Evolutionary conservation across 768 basidiomycete genomes (phyloP).

Genomic region (Termitomyces sp.): DNA sequence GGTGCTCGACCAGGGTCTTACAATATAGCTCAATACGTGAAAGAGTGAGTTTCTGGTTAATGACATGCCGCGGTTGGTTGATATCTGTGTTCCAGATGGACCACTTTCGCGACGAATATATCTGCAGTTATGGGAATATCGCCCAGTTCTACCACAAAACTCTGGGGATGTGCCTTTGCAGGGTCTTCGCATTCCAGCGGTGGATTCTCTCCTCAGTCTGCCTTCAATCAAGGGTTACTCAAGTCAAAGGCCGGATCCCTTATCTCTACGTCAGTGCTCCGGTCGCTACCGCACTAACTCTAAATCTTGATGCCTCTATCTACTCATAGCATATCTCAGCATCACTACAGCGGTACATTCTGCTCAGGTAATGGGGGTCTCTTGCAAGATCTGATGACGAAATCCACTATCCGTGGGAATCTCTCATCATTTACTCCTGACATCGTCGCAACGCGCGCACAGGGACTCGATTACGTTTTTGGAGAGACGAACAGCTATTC

Average conservation of each 20-base stretch:
- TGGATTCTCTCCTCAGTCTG: constrained; percentile 61
- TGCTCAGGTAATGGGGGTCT: constrained; percentile 51
- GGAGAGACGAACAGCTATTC: constrained; percentile 60
- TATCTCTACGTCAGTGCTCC: constrained; percentile 46
- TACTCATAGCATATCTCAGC: constrained; percentile 46
- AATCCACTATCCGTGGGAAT: constrained; percentile 54
- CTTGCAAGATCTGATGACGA: constrained; percentile 65
- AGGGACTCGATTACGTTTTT: constrained; percentile 55
- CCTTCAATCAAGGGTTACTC: constrained; percentile 51
- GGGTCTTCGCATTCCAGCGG: constrained; percentile 38
- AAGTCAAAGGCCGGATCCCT: constrained; percentile 37
- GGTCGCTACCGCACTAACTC: not conserved
- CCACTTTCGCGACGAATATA: constrained; percentile 44
- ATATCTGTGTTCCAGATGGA: constrained; percentile 2
- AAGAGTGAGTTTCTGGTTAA: constrained; percentile 36
- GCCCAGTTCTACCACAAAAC: constrained; percentile 34
- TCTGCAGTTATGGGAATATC: constrained; percentile 35
- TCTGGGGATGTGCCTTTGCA: constrained; percentile 52
- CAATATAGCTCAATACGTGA: constrained; percentile 41
- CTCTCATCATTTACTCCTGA: constrained; percentile 49
- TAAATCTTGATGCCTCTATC: not conserved
- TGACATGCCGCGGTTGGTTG: not conserved
- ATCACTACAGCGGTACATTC: constrained; percentile 58
- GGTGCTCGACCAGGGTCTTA: constrained; percentile 39
- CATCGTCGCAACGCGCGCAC: constrained; percentile 42